Evolutionary conservation across 2,329 filamentous ascomycete genomes (phyloP), one percentile per base, ranked within the genome.

Genomic region (Penicillium sp.): DNA sequence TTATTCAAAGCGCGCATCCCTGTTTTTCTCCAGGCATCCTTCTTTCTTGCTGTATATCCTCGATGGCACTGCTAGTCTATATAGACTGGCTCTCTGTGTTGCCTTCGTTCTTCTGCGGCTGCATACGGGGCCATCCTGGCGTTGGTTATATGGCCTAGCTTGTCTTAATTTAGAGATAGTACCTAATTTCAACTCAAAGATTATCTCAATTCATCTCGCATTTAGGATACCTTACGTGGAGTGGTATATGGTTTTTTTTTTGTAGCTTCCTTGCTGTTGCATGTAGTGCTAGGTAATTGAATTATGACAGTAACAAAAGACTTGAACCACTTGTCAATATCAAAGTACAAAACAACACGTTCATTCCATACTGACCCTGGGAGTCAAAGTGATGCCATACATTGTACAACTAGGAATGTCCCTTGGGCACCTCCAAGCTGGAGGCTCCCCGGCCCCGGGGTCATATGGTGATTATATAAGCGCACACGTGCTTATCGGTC

Each of bases 401-500:
- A 20, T 45, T 22, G 29, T 22, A 20, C 39, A 24, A 7, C 6
- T 8, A 11, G 26, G 7, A 13, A 24, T 16, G 20, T 22, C 38
- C 14, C 22, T 42, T 9, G 39, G 22, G 39, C 26, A 24, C 24
- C 24, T 24, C 24, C 24, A 24, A 7, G 24, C 5, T 24, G 24
- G 24, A 24, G 24, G 24, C 76, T 82, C 24, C 24, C 24, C 3
- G 22, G 22, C 26, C 22, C 22, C 8, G 7, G 24, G 7, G 7
- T 9, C 24, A 26, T 29, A 37, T 20, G 22, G 11, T 40, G 22
- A 31, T 58, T 58, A 61, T 44, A 34, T 64, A 61, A 62, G 18
- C 43, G 10, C 46, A 49, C 59, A 62, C 59, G 61, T 63, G 58
- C 58, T 64, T 62, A 65, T 64, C 60, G 56, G 55, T 60, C 62